Percentiles rank a stretch among this genome's conserved stretches.
phyloP scores from a whole-genome alignment of 2,329 filamentous ascomycete genomes.

The Neospermospora avenae region DNA sequence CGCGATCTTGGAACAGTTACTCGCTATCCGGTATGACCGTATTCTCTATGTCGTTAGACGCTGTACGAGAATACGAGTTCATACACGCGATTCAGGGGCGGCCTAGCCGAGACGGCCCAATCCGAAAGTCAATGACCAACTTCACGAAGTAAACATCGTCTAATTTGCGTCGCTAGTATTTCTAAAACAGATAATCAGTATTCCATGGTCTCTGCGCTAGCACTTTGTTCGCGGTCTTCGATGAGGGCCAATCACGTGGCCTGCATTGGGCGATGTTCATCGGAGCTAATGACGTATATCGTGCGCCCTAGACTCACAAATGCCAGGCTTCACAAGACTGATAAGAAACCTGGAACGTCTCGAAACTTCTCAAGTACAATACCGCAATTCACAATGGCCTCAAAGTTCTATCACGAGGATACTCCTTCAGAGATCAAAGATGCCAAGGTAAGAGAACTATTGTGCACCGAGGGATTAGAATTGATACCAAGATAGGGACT shows the following conservation, averaged over 20 bases:
- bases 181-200: not conserved
- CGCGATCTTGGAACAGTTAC: not conserved
- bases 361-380: not conserved
- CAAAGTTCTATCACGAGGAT: not conserved
- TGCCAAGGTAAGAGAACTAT: conserved; percentile 16
- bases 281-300: not conserved
- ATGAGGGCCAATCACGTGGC: not conserved
- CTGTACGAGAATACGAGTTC: not conserved
- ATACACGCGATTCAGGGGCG: not conserved
- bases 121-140: too few relatives aligned
- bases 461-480: not conserved
- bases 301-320: not conserved
- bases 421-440: conserved; percentile 11
- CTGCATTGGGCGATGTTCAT: not conserved
- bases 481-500: conserved; percentile 38
- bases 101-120: not conserved
- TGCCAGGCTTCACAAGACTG: not conserved
- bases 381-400: not conserved
- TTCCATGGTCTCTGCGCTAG: too few relatives aligned
- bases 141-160: not conserved
- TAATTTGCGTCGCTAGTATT: not conserved
- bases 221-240: not conserved
- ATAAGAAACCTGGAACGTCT: not conserved
- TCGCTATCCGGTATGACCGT: not conserved
- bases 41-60: not conserved